A percentile compares a stretch with the other conserved stretches of the same genome.
These are phyloP conservation scores for Voacanga thouarsii DNA, from an alignment of 257 asterid species.

Conservation along the genomic window DNA sequence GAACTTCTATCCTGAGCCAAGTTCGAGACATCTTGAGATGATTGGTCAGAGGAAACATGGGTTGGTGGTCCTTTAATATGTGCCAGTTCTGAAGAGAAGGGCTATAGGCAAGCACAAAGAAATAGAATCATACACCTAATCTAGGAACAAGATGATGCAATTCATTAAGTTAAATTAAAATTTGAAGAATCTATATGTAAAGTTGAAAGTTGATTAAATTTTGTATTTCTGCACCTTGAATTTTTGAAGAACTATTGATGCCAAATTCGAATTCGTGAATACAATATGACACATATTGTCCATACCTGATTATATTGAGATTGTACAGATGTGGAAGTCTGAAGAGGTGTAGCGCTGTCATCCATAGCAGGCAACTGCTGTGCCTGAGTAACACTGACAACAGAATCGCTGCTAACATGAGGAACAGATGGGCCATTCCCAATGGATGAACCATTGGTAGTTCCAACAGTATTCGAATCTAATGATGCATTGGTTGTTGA, in stretches of 20 bases:
- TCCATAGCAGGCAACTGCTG: conserved; percentile 14
- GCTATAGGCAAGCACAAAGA: conserved; percentile 29
- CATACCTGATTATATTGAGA: conserved; percentile 36
- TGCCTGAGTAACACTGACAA: conserved; percentile 17
- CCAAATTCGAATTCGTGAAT: neutral
- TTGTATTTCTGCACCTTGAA: neutral
- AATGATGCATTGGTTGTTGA: conserved; percentile 15
- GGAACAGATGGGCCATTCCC: conserved; percentile 19
- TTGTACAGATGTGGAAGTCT: conserved; percentile 29
- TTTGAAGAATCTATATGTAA: neutral
- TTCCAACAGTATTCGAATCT: conserved; percentile 20
- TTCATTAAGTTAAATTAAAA: neutral
- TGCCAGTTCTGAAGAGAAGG: conserved; percentile 24
- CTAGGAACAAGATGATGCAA: neutral
- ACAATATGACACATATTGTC: neutral
- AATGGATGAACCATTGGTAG: conserved; percentile 18
- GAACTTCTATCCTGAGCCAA: conserved; percentile 24
- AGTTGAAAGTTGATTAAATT: neutral
- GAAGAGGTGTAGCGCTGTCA: conserved; percentile 20
- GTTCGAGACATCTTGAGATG: conserved; percentile 31
- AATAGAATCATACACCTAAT: conserved; percentile 7
- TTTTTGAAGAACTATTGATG: neutral
- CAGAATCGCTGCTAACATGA: conserved; percentile 7
- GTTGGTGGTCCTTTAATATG: conserved; percentile 27
- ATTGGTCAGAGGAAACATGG: conserved; percentile 29